Evolutionary conservation across 2,329 filamentous ascomycete genomes (phyloP).

Genomic region (Colletotrichum tofieldiae): DNA sequence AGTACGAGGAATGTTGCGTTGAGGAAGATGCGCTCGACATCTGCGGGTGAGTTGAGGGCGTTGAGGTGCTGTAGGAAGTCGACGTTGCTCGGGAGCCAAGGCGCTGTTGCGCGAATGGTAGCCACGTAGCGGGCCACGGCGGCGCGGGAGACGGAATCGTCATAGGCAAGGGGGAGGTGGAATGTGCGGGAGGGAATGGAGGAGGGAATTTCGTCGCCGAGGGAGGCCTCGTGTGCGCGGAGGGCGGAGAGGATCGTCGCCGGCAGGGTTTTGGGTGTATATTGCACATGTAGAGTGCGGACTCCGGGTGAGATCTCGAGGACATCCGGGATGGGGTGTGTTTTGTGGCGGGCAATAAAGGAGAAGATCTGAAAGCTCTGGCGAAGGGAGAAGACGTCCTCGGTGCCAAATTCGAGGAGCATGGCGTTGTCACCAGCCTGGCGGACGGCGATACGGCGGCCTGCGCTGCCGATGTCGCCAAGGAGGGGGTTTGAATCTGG

Average conservation of each 20-base stretch:
- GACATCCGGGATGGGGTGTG: conserved; percentile 48
- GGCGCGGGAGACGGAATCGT: conserved; percentile 58
- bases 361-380: conserved; percentile 54
- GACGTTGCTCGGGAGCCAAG: conserved; percentile 75
- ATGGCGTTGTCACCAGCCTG: conserved; percentile 55
- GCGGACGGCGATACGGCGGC: conserved; percentile 45
- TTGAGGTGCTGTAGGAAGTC: conserved; percentile 63
- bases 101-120: conserved; percentile 73
- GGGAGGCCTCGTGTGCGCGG: conserved; percentile 46
- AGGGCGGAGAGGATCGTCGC: conserved; percentile 45
- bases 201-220: conserved; percentile 43
- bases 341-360: conserved; percentile 52
- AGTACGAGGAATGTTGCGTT: conserved; percentile 56
- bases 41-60: conserved; percentile 46
- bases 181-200: conserved; percentile 51
- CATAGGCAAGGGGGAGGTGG: conserved; percentile 56
- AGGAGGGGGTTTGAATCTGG: conserved; percentile 29
- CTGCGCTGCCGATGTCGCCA: conserved; percentile 42
- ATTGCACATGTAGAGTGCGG: conserved; percentile 53
- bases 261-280: conserved; percentile 45
- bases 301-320: conserved; percentile 54
- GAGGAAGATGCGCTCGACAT: conserved; percentile 48
- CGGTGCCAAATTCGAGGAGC: conserved; percentile 53
- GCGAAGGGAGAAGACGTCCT: conserved; percentile 50
- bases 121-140: conserved; percentile 74